A percentile compares a stretch with the other conserved stretches of the same genome.
Conservation (phyloP, 352 stramenopile genomes). For the Pythium aphanidermatum region DNA sequence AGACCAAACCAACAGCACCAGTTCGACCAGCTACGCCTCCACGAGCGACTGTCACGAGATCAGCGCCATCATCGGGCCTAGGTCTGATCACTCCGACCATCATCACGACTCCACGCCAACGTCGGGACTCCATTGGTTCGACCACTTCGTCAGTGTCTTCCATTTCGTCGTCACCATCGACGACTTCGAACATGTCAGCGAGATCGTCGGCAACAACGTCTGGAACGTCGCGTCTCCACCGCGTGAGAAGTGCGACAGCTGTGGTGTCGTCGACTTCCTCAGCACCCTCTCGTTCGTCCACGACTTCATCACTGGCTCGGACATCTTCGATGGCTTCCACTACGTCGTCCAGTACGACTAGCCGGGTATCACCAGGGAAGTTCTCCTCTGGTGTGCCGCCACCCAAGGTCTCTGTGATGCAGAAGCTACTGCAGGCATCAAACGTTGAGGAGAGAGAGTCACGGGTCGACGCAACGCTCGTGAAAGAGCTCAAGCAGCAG, state of each 20-base stretch:
- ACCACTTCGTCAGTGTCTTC: conserved; percentile 18
- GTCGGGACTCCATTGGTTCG: conserved; percentile 20
- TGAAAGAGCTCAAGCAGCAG: conserved; percentile 63
- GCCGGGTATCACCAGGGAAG: conserved; percentile 9
- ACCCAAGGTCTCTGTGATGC: conserved; percentile 15
- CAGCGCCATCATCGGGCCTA: not conserved
- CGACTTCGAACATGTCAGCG: conserved; percentile 10
- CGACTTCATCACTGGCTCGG: not conserved
- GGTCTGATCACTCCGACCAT: conserved; percentile 15
- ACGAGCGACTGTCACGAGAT: not conserved
- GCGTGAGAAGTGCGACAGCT: not conserved
- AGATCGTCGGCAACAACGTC: not conserved
- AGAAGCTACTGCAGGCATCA: conserved; percentile 14
- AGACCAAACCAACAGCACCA: too few relatives aligned
- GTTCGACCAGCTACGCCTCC: not conserved
- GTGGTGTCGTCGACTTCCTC: not conserved
- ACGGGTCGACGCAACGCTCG: conserved; percentile 9
- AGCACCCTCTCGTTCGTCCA: not conserved
- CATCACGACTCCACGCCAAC: not conserved
- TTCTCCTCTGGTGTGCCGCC: conserved; percentile 6
- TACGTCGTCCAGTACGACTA: not conserved
- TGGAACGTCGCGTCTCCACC: not conserved
- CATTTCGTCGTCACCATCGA: conserved; percentile 18
- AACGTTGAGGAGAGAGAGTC: conserved; percentile 13
- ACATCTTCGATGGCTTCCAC: too few relatives aligned